Evolutionary conservation across 2,329 filamentous ascomycete species (phyloP).

Genomic region (Xylaria arbuscula): DNA sequence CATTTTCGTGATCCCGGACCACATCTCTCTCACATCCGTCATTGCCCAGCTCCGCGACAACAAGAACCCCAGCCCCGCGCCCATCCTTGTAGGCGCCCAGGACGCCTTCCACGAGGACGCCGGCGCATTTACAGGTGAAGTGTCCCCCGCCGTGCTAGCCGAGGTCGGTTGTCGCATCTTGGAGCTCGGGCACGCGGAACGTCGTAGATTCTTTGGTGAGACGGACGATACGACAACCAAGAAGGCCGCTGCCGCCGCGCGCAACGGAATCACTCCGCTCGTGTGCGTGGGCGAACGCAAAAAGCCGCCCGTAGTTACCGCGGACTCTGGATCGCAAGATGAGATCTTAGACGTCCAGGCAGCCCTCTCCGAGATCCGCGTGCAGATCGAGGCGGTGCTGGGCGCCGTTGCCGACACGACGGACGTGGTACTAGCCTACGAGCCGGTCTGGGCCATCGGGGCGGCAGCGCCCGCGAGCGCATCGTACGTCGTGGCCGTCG

Average conservation of each 20-base stretch:
- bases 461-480: conserved; percentile 76
- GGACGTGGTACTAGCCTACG: conserved; percentile 83
- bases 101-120: conserved; percentile 76
- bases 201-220: conserved; percentile 77
- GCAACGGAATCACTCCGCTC: conserved; percentile 78
- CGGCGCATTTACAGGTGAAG: conserved; percentile 82
- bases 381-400: conserved; percentile 74
- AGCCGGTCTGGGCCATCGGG: conserved; percentile 91
- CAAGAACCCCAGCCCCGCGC: conserved; percentile 56
- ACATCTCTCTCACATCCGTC: conserved; percentile 71
- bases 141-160: conserved; percentile 74
- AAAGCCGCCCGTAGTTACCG: conserved; percentile 49
- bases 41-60: conserved; percentile 62
- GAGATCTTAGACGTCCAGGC: conserved; percentile 57
- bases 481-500: conserved; percentile 78
- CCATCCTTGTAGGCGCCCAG: conserved; percentile 77
- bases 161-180: conserved; percentile 78
- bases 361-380: conserved; percentile 73
- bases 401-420: conserved; percentile 68
- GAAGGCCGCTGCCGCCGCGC: conserved; percentile 75
- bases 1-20: conserved; percentile 82
- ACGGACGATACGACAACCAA: conserved; percentile 73
- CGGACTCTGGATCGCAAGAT: conserved; percentile 49
- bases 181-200: conserved; percentile 84
- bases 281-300: conserved; percentile 81